A percentile compares a stretch with the other conserved stretches of the same genome.
phyloP scores from a whole-genome alignment of 1,284 basidiomycete species.

The Melampsora larici-populina region DNA sequence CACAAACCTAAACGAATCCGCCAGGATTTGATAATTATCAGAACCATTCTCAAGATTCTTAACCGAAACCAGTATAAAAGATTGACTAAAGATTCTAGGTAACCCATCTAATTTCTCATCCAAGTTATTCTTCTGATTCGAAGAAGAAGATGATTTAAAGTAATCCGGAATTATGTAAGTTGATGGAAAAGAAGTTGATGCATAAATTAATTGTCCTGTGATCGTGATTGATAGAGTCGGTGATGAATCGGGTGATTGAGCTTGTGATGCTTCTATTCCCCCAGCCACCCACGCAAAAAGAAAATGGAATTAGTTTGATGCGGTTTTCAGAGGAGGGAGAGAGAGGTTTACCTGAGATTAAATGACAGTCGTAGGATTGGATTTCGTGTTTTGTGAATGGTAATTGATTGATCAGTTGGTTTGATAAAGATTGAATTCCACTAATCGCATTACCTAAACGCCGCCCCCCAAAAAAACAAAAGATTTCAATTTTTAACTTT shows the following conservation, averaged over 20 bases:
- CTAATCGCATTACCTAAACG: conserved; percentile 28
- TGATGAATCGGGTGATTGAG: conserved; percentile 11
- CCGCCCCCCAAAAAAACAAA: conserved; percentile 4
- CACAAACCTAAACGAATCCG: conserved; percentile 42
- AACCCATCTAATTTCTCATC: conserved; percentile 12
- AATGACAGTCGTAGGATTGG: conserved; percentile 34
- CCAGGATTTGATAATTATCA: conserved; percentile 14
- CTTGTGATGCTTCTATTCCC: neutral
- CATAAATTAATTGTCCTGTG: conserved; percentile 25
- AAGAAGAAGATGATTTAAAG: conserved; percentile 7
- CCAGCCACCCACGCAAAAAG: too few species aligned
- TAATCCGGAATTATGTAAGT: conserved; percentile 26
- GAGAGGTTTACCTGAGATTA: conserved; percentile 28
- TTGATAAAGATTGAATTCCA: conserved; percentile 3
- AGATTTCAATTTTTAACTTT: too few species aligned
- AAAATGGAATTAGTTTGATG: too few species aligned
- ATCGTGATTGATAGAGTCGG: conserved; percentile 18
- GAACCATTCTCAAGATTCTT: too few species aligned
- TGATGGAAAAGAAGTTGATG: conserved; percentile 17
- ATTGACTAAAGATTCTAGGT: conserved; percentile 37
- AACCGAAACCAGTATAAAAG: conserved; percentile 20
- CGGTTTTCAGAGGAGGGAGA: neutral
- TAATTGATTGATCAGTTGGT: conserved; percentile 18
- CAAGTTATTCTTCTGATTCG: conserved; percentile 15
- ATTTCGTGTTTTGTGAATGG: conserved; percentile 40